phyloP scores from a whole-genome alignment of 352 stramenopile genomes.

The Globisporangium barbulae region DNA sequence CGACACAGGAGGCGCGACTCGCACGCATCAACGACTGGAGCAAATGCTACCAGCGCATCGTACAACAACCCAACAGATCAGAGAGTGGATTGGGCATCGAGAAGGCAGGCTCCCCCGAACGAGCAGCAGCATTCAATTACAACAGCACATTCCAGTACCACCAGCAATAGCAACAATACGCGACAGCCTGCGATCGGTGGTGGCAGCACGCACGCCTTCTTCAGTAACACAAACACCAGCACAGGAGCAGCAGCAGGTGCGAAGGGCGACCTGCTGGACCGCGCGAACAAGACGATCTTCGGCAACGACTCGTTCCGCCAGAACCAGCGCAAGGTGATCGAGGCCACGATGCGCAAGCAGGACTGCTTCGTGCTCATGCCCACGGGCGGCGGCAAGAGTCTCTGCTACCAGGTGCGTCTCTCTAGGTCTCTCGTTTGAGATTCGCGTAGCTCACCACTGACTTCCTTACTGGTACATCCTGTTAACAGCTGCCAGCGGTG shows the following conservation, averaged over 20 bases:
- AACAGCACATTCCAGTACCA: not conserved
- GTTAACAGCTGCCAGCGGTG: constrained; percentile 41
- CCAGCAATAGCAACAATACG: not conserved
- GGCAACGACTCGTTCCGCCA: constrained; percentile 83
- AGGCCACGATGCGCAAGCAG: constrained; percentile 85
- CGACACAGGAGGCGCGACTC: constrained; percentile 5
- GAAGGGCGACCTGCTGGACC: constrained; percentile 32
- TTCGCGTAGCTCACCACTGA: not conserved
- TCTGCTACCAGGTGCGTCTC: constrained; percentile 88
- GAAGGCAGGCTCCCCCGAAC: constrained; percentile 3
- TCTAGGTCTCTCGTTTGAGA: too few relatives aligned
- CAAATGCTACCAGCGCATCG: not conserved
- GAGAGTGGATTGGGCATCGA: constrained; percentile 7
- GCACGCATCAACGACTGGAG: not conserved
- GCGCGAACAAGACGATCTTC: constrained; percentile 66
- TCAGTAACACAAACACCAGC: not conserved
- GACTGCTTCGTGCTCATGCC: constrained; percentile 96
- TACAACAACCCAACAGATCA: not conserved
- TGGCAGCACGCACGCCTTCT: constrained; percentile 2
- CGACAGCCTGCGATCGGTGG: not conserved
- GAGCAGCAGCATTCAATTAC: not conserved
- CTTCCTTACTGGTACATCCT: not conserved
- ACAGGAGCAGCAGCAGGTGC: not conserved
- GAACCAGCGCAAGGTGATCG: constrained; percentile 91
- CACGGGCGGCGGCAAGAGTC: constrained; percentile 88